Evolutionary conservation across 2,329 filamentous ascomycete genomes (phyloP).

Genomic region (Ascochyta viciae-villosae): DNA sequence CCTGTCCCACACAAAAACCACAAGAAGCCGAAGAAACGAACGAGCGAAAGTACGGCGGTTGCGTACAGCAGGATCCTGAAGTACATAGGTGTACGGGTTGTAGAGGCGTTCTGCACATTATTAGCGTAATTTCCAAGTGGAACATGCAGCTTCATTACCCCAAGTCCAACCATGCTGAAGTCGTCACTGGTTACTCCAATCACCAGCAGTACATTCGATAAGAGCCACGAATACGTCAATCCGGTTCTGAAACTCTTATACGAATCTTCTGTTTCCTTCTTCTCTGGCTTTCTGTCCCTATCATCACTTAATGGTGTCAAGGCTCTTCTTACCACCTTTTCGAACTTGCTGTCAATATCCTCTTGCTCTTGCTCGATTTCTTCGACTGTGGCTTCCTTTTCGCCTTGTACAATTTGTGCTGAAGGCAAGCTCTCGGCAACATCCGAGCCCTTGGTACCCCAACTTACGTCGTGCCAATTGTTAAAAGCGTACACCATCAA

Average conservation of each 20-base stretch:
- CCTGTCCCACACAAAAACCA: constrained; percentile 14
- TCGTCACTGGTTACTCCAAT: constrained; percentile 17
- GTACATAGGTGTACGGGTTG: constrained; percentile 18
- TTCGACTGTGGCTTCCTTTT: constrained; percentile 66
- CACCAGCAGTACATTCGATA: constrained; percentile 19
- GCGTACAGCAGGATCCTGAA: constrained; percentile 20
- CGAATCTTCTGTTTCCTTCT: constrained; percentile 7
- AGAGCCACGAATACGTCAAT: constrained; percentile 18
- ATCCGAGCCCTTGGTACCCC: constrained; percentile 97
- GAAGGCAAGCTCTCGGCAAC: constrained; percentile 91
- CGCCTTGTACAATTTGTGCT: constrained; percentile 66
- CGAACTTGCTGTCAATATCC: constrained; percentile 94
- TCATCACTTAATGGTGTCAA: constrained; percentile 22
- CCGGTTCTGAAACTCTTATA: constrained; percentile 16
- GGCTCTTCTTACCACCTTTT: constrained; percentile 88
- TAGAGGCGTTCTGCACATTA: constrained; percentile 8
- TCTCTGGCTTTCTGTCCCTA: not conserved
- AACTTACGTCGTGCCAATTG: constrained; percentile 99
- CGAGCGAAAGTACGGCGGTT: constrained; percentile 15
- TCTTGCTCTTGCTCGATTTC: constrained; percentile 95
- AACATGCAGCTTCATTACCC: constrained; percentile 1
- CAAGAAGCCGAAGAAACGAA: constrained; percentile 20
- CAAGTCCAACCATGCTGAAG: constrained; percentile 13
- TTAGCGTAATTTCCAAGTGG: not conserved
- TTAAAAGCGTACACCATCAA: constrained; percentile 98